phyloP scores from a whole-genome alignment of 805 yeast species.

The Tetrapisispora arboricola region DNA sequence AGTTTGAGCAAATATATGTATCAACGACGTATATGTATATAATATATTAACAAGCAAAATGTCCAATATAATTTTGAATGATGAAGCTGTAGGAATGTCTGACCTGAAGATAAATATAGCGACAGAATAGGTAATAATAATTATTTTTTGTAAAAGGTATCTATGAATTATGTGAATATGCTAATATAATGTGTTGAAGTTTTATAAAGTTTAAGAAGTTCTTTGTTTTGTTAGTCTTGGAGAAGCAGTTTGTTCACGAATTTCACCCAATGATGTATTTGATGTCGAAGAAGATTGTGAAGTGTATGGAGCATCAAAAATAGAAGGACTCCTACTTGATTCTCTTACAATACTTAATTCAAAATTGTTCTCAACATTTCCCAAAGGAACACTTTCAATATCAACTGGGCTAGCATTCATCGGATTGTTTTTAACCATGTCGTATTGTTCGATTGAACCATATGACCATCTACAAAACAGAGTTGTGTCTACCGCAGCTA shows the following conservation, averaged over 20 bases:
- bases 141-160: neutral
- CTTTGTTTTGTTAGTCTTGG: conserved; percentile 14
- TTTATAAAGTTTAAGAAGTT: conserved; percentile 9
- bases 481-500: conserved; percentile 48
- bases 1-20: too few relatives aligned
- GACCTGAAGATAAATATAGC: too few relatives aligned
- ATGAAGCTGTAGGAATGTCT: too few relatives aligned
- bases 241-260: conserved; percentile 10
- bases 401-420: conserved; percentile 20
- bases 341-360: conserved; percentile 22
- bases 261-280: conserved; percentile 25
- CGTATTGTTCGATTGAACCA: conserved; percentile 29
- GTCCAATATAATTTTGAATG: too few relatives aligned
- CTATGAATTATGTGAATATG: too few relatives aligned
- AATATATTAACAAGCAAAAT: too few relatives aligned
- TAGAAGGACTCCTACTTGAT: conserved; percentile 20
- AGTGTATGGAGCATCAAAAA: conserved; percentile 27
- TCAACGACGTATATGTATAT: too few relatives aligned
- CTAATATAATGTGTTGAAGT: too few relatives aligned
- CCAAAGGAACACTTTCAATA: conserved; percentile 24
- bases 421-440: conserved; percentile 30
- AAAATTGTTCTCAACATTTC: conserved; percentile 14
- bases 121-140: too few relatives aligned
- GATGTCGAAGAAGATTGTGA: conserved; percentile 30
- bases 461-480: conserved; percentile 66